phyloP scores from a whole-genome alignment of 2,329 filamentous ascomycete genomes.

The Diatrype stigma region DNA sequence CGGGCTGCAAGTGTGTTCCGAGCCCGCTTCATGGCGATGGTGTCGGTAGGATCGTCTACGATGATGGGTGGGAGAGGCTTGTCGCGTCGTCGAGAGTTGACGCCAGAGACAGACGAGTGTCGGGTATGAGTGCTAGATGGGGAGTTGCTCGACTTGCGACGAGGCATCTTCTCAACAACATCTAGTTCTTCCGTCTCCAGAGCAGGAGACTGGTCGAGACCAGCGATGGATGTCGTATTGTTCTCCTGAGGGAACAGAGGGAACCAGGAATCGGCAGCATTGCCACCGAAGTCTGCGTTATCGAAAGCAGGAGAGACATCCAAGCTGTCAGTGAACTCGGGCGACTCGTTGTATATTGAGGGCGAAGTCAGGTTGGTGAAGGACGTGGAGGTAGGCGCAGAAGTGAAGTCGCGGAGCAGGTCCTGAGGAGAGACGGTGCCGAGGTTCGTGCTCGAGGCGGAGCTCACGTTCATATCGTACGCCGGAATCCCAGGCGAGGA shows the following conservation, averaged over 20 bases:
- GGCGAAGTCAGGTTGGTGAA: conserved; percentile 85
- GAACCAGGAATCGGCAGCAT: conserved; percentile 59
- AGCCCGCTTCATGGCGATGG: conserved; percentile 83
- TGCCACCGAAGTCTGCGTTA: conserved; percentile 50
- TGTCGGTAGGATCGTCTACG: conserved; percentile 69
- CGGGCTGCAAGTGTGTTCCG: conserved; percentile 91
- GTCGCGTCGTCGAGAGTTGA: conserved; percentile 70
- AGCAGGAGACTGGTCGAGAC: conserved; percentile 38
- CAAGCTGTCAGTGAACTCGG: conserved; percentile 64
- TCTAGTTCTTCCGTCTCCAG: conserved; percentile 47
- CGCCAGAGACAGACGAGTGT: conserved; percentile 66
- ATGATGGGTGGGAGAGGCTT: conserved; percentile 78
- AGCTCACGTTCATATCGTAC: conserved; percentile 47
- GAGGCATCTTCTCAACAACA: conserved; percentile 36
- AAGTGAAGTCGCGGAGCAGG: conserved; percentile 66
- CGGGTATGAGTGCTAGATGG: conserved; percentile 43
- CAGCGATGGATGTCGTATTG: conserved; percentile 16
- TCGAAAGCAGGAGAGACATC: conserved; percentile 77
- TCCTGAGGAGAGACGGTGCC: conserved; percentile 83
- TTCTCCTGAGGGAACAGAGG: conserved; percentile 63
- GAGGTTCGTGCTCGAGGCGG: conserved; percentile 48
- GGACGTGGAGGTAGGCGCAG: conserved; percentile 75
- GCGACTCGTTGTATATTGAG: conserved; percentile 72
- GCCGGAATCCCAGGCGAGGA: conserved; percentile 50
- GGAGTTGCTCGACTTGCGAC: conserved; percentile 46